These are phyloP conservation scores for Trypanosomatidae sp. DNA, from an alignment of 208 protist genomes.

Conservation along the genomic window DNA sequence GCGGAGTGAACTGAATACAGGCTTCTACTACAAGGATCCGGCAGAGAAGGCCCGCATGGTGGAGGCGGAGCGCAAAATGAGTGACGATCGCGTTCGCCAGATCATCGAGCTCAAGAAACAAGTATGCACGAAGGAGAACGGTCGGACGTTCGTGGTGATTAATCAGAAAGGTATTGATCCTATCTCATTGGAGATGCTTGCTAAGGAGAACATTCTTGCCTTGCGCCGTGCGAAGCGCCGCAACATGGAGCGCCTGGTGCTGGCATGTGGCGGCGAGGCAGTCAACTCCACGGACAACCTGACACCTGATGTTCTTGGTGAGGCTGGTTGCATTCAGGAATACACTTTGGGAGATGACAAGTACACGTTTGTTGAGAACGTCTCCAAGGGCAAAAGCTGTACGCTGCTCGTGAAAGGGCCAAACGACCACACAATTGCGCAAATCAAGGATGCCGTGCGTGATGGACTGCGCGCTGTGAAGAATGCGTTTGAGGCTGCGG, in stretches of 20 bases:
- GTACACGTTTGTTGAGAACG: constrained; percentile 99
- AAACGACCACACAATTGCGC: constrained; percentile 98
- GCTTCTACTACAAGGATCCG: constrained; percentile 98
- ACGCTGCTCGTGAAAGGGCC: constrained; percentile 99
- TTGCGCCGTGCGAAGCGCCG: constrained; percentile 99
- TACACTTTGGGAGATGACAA: constrained; percentile 99
- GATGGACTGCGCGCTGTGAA: constrained; percentile 99
- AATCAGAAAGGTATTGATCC: constrained; percentile 99
- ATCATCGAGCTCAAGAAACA: constrained; percentile 99
- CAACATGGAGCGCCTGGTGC: constrained; percentile 99
- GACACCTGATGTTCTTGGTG: constrained; percentile 93
- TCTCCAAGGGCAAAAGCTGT: constrained; percentile 96
- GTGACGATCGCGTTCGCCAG: constrained; percentile 96
- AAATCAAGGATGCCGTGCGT: constrained; percentile 99
- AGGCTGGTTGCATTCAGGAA: constrained; percentile 98
- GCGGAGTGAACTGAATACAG: constrained; percentile 98
- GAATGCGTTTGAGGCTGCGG: constrained; percentile 96
- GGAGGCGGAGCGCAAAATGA: constrained; percentile 96
- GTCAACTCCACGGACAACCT: constrained; percentile 99
- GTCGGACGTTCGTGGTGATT: constrained; percentile 98
- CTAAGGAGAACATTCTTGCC: constrained; percentile 98
- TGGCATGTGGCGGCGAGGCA: constrained; percentile 97
- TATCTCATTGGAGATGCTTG: constrained; percentile 99
- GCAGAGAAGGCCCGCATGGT: constrained; percentile 98
- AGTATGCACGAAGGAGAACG: constrained; percentile 94